Evolutionary conservation across 1,284 basidiomycete species (phyloP).

Genomic region (Moesziomyces sp.): DNA sequence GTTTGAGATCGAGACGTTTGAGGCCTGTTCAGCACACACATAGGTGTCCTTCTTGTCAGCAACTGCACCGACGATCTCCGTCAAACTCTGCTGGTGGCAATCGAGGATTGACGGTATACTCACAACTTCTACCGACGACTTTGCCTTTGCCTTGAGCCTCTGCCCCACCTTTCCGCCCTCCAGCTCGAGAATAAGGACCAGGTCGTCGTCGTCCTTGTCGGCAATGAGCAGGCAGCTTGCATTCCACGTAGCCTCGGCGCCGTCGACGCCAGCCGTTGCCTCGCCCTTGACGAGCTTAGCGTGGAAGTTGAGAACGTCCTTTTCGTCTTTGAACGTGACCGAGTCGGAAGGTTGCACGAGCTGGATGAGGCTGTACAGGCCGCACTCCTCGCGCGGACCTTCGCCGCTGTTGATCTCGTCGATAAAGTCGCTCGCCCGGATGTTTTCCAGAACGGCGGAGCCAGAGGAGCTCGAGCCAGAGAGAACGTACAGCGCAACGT

Average conservation of each 20-base stretch:
- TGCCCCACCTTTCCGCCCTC: conserved; percentile 13
- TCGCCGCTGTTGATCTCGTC: conserved; percentile 57
- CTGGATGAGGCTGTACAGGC: conserved; percentile 50
- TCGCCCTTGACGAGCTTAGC: conserved; percentile 26
- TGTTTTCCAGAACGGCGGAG: conserved; percentile 33
- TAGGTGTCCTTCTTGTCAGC: no score
- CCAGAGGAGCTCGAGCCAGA: conserved; percentile 15
- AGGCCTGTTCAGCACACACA: conserved; percentile 17
- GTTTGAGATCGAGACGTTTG: conserved; percentile 47
- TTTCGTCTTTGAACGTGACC: conserved; percentile 10
- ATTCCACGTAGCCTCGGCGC: conserved; percentile 30
- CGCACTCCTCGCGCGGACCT: conserved; percentile 42
- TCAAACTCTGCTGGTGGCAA: not conserved
- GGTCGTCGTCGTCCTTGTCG: conserved; percentile 18
- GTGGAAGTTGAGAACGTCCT: conserved; percentile 30
- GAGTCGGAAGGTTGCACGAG: conserved; percentile 19
- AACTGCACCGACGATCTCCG: no score
- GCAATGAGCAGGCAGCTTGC: conserved; percentile 30
- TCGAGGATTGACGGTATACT: conserved; percentile 1
- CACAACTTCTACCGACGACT: conserved; percentile 42
- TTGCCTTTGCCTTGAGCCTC: conserved; percentile 33
- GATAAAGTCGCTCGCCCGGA: conserved; percentile 55
- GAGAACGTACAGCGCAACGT: conserved; percentile 51
- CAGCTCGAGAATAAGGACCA: conserved; percentile 30
- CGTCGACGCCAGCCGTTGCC: conserved; percentile 12